Conservation (phyloP, 192 early-diverging fungal genomes). For the Backusella psychrophila region DNA sequence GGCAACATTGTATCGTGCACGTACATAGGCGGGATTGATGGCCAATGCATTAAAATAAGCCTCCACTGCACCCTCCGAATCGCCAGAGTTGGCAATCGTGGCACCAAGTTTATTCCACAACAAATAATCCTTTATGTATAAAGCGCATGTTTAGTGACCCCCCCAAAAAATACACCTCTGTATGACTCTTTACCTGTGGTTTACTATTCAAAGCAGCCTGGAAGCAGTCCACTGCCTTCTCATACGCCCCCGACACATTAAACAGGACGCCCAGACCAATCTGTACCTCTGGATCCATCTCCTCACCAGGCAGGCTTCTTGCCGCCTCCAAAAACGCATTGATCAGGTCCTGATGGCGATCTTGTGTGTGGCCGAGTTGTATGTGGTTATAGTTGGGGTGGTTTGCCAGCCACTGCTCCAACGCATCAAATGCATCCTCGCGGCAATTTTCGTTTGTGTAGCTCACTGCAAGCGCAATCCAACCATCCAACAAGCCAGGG, state of each 20-base stretch:
- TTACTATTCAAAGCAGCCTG: constrained; percentile 80
- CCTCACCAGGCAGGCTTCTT: constrained; percentile 49
- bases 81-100: constrained; percentile 86
- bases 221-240: constrained; percentile 98
- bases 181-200: constrained; percentile 46
- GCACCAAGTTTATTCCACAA: constrained; percentile 98
- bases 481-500: constrained; percentile 74
- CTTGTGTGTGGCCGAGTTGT: constrained; percentile 11
- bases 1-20: constrained; percentile 97
- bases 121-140: constrained; percentile 70
- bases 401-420: constrained; percentile 83
- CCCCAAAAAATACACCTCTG: not conserved
- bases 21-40: constrained; percentile 91
- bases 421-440: constrained; percentile 82
- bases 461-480: constrained; percentile 84
- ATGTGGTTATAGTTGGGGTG: constrained; percentile 67
- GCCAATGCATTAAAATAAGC: constrained; percentile 94
- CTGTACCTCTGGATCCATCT: constrained; percentile 93
- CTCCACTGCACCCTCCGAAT: constrained; percentile 79
- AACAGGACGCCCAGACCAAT: constrained; percentile 95
- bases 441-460: constrained; percentile 90
- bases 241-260: constrained; percentile 86
- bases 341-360: constrained; percentile 72
- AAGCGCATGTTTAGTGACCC: not conserved
- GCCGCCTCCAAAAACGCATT: constrained; percentile 78